A percentile compares a stretch with the other conserved stretches of the same genome.
Evolutionary conservation across 345 rosid genomes (phyloP).

Genomic region (Brassica rapa): DNA sequence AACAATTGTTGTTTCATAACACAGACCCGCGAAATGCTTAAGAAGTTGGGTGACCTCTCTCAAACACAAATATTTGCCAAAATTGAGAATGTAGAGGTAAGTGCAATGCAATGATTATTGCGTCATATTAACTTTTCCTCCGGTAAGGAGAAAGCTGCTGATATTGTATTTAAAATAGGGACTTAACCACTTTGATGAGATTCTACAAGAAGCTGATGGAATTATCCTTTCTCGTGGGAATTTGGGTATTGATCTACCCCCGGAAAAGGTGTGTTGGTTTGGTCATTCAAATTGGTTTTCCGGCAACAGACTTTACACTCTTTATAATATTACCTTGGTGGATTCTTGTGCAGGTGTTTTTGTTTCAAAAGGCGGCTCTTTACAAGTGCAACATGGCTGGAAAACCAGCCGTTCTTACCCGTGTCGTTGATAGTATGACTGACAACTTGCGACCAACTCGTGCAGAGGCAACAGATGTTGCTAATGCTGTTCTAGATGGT

Average conservation of each 20-base stretch:
- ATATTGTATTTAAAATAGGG: constrained; percentile 51
- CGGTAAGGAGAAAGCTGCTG: constrained; percentile 8
- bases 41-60: constrained; percentile 74
- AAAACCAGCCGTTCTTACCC: constrained; percentile 88
- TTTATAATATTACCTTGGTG: constrained; percentile 14
- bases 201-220: constrained; percentile 97
- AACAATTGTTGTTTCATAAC: constrained; percentile 17
- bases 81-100: constrained; percentile 91
- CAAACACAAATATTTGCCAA: constrained; percentile 96
- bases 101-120: constrained; percentile 23
- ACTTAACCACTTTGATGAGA: constrained; percentile 93
- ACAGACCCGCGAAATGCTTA: constrained; percentile 90
- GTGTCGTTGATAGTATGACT: constrained; percentile 98
- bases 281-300: background rate
- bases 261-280: constrained; percentile 75
- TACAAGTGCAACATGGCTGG: constrained; percentile 97
- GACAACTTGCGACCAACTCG: constrained; percentile 98
- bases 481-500: constrained; percentile 99
- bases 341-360: constrained; percentile 62
- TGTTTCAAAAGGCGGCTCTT: constrained; percentile 92
- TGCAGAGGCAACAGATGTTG: constrained; percentile 99
- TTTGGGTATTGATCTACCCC: constrained; percentile 96
- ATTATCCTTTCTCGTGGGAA: constrained; percentile 98
- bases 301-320: background rate
- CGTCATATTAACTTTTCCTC: background rate